Percentiles rank a stretch among this genome's conserved stretches.
phyloP scores from a whole-genome alignment of 2,329 filamentous ascomycete species.

The Clonostachys byssicola region DNA sequence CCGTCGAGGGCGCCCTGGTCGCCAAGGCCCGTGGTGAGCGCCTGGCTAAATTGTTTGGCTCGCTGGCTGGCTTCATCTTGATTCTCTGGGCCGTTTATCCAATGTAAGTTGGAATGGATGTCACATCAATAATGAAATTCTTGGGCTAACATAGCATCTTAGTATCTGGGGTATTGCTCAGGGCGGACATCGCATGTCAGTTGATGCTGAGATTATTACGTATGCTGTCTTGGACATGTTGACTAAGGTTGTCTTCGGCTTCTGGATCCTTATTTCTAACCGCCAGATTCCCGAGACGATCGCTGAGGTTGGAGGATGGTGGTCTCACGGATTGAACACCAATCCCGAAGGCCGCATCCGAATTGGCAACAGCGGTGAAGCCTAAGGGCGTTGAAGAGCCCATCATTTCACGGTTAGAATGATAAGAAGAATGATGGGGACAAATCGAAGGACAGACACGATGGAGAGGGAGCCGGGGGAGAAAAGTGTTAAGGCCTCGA shows the following conservation, averaged over 20 bases:
- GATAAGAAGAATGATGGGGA: no score
- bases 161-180: conserved; percentile 20
- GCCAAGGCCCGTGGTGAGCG: conserved; percentile 13
- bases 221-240: conserved; percentile 22
- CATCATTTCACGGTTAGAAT: no score
- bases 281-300: conserved; percentile 27
- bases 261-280: conserved; percentile 26
- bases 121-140: background rate
- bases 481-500: no score
- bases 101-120: conserved; percentile 13
- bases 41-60: conserved; percentile 17
- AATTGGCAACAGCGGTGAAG: conserved; percentile 6
- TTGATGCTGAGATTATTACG: conserved; percentile 19
- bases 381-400: background rate
- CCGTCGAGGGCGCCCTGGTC: conserved; percentile 12
- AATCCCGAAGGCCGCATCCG: conserved; percentile 28
- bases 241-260: conserved; percentile 19
- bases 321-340: conserved; percentile 25
- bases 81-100: conserved; percentile 19
- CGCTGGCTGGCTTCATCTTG: conserved; percentile 10
- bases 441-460: no score
- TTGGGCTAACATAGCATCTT: conserved; percentile 1
- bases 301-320: conserved; percentile 29
- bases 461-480: no score
- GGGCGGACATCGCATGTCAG: conserved; percentile 14